phyloP scores from a whole-genome alignment of 495 filamentous ascomycete species.

The Lentithecium fluviatile region DNA sequence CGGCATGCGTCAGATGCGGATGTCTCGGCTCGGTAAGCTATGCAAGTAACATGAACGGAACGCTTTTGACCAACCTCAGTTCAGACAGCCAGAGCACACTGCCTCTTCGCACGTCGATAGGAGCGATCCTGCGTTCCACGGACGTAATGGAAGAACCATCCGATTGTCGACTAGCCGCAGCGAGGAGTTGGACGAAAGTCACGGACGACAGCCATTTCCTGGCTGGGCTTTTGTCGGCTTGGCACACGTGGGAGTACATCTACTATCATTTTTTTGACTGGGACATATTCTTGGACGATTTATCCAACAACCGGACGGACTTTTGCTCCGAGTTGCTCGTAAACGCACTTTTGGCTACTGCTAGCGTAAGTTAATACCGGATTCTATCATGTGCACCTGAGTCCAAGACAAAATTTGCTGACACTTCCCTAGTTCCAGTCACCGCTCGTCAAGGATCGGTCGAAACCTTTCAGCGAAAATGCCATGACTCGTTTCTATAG shows the following conservation, averaged over 20 bases:
- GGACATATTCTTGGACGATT: slow-evolving; percentile 25
- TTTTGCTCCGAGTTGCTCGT: slow-evolving; percentile 28
- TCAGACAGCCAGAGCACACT: slow-evolving; percentile 13
- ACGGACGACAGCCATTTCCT: slow-evolving; percentile 8
- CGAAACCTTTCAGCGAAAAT: slow-evolving; percentile 23
- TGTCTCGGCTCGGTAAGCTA: slow-evolving; percentile 20
- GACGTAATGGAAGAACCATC: not conserved
- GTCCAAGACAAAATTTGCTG: no score
- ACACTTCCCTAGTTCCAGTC: slow-evolving; percentile 16
- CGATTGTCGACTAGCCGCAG: slow-evolving; percentile 10
- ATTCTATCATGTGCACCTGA: not conserved
- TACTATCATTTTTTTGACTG: slow-evolving; percentile 30
- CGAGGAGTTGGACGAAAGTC: slow-evolving; percentile 17
- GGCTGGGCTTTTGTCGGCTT: slow-evolving; percentile 6
- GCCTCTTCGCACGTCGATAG: slow-evolving; percentile 4
- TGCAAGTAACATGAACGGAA: not conserved
- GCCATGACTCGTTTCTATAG: slow-evolving; percentile 14
- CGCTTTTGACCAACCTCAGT: slow-evolving; percentile 14
- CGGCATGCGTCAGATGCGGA: slow-evolving; percentile 23
- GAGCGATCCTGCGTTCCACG: not conserved
- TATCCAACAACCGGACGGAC: slow-evolving; percentile 2
- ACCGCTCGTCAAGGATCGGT: slow-evolving; percentile 15
- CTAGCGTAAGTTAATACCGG: slow-evolving; percentile 13
- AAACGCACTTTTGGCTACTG: slow-evolving; percentile 25
- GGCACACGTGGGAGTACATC: slow-evolving; percentile 19